phyloP scores from a whole-genome alignment of 495 filamentous ascomycete species.

The Melanomma pulvis-pyrius region DNA sequence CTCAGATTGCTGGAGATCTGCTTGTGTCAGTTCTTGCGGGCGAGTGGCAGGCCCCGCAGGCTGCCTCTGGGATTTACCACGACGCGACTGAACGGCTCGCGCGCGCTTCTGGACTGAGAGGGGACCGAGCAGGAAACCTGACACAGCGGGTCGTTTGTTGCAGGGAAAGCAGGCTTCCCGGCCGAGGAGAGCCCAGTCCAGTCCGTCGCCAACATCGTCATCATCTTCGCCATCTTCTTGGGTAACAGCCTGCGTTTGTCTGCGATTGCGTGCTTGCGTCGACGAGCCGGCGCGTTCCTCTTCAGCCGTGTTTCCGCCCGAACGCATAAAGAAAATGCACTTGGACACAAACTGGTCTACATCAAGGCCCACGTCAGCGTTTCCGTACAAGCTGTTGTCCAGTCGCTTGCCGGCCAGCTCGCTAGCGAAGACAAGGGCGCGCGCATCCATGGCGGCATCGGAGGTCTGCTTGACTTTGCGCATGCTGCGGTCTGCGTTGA shows the following conservation, averaged over 20 bases:
- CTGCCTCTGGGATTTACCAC: constrained; percentile 62
- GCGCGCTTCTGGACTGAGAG: constrained; percentile 84
- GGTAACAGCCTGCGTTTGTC: constrained; percentile 2
- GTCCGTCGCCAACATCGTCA: constrained; percentile 64
- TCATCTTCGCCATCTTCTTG: constrained; percentile 56
- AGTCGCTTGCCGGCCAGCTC: constrained; percentile 78
- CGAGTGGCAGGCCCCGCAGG: constrained; percentile 61
- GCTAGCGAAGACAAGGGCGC: constrained; percentile 73
- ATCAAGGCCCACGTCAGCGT: constrained; percentile 72
- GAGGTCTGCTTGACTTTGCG: constrained; percentile 79
- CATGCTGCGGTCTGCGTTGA: constrained; percentile 66
- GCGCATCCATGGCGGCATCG: constrained; percentile 91
- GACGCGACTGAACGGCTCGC: constrained; percentile 66
- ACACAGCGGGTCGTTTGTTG: constrained; percentile 73
- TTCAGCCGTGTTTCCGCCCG: constrained; percentile 45
- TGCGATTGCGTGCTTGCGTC: constrained; percentile 51
- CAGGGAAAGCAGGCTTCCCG: constrained; percentile 70
- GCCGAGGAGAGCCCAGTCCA: constrained; percentile 89
- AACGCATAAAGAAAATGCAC: constrained; percentile 83
- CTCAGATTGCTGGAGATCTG: constrained; percentile 72
- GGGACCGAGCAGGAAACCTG: constrained; percentile 86
- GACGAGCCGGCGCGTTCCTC: constrained; percentile 19
- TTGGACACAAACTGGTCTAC: constrained; percentile 93
- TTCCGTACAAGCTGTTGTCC: constrained; percentile 69
- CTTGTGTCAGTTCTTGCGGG: constrained; percentile 71